phyloP scores from a whole-genome alignment of 139 green algal genomes.

The Diplosphaera chodatii region DNA sequence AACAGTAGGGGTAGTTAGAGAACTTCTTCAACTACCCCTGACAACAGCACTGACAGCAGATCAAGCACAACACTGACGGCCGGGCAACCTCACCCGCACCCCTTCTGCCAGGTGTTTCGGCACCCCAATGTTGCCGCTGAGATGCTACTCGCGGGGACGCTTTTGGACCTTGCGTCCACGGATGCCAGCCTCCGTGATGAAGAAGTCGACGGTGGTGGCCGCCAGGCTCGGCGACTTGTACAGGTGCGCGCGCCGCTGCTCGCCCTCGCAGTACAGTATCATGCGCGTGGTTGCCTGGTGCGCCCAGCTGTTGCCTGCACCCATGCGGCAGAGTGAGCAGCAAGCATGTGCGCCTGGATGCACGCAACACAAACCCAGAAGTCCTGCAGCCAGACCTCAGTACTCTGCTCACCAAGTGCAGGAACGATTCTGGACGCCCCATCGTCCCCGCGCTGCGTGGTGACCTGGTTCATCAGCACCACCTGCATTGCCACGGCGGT shows the following conservation, averaged over 20 bases:
- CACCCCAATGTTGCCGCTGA: too few species aligned
- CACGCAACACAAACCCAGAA: too few species aligned
- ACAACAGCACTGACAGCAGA: too few species aligned
- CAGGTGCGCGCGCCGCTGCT: conserved; percentile 50
- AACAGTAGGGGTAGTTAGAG: too few species aligned
- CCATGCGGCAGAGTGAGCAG: too few species aligned
- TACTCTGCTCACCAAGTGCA: conserved; percentile 56
- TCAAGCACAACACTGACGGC: too few species aligned
- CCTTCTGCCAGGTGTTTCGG: too few species aligned
- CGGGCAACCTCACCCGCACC: too few species aligned
- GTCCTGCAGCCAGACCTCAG: too few species aligned
- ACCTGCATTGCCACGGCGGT: too few species aligned
- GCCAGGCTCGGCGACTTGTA: conserved; percentile 73
- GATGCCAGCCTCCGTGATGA: conserved; percentile 55
- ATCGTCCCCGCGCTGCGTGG: conserved; percentile 47
- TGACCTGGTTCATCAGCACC: conserved; percentile 84
- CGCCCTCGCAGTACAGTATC: conserved; percentile 69
- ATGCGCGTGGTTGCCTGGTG: conserved; percentile 75
- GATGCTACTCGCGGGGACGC: background rate
- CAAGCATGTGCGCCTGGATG: too few species aligned
- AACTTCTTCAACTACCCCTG: too few species aligned
- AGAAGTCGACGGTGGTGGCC: conserved; percentile 43
- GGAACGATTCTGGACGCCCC: conserved; percentile 45
- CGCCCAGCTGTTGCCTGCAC: conserved; percentile 73
- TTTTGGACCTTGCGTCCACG: conserved; percentile 18